A percentile compares a stretch with the other conserved stretches of the same genome.
phyloP scores from a whole-genome alignment of 2,329 filamentous ascomycete genomes.

The Cercospora sesami region DNA sequence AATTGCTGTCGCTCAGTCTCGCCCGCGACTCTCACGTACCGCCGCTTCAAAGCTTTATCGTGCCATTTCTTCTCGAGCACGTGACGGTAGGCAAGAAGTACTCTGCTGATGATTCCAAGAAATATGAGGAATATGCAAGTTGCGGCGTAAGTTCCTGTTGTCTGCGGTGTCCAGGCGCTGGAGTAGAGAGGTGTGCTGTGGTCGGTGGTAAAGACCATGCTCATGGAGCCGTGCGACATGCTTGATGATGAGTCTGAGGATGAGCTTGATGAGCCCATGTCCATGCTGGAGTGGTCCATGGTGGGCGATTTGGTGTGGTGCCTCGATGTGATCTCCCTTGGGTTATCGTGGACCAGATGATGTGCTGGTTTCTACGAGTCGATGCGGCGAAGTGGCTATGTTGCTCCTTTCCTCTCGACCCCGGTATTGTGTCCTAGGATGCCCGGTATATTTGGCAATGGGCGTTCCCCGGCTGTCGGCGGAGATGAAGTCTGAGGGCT shows the following conservation, averaged over 20 bases:
- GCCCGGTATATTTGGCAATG: slow-evolving; percentile 1
- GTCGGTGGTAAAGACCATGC: slow-evolving; percentile 65
- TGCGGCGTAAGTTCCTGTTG: slow-evolving; percentile 72
- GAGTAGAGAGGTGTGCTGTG: slow-evolving; percentile 67
- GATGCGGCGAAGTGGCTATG: background rate
- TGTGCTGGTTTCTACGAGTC: background rate
- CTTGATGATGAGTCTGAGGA: background rate
- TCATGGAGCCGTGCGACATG: slow-evolving; percentile 42
- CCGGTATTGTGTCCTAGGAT: background rate
- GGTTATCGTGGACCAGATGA: background rate
- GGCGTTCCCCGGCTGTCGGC: background rate
- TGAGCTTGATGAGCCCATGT: slow-evolving; percentile 7
- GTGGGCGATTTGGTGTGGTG: background rate
- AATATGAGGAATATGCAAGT: slow-evolving; percentile 89
- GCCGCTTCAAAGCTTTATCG: slow-evolving; percentile 68
- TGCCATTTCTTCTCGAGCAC: slow-evolving; percentile 66
- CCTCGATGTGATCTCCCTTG: background rate
- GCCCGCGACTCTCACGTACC: slow-evolving; percentile 74
- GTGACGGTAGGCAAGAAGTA: slow-evolving; percentile 68
- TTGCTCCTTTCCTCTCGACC: background rate
- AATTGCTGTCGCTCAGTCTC: slow-evolving; percentile 49
- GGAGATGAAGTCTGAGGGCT: background rate
- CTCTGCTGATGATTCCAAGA: slow-evolving; percentile 69
- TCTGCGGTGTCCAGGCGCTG: slow-evolving; percentile 69
- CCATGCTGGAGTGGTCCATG: slow-evolving; percentile 16